Base-by-base conservation (phyloP, 768 basidiomycete genomes). In the Galerina sulciceps region DNA sequence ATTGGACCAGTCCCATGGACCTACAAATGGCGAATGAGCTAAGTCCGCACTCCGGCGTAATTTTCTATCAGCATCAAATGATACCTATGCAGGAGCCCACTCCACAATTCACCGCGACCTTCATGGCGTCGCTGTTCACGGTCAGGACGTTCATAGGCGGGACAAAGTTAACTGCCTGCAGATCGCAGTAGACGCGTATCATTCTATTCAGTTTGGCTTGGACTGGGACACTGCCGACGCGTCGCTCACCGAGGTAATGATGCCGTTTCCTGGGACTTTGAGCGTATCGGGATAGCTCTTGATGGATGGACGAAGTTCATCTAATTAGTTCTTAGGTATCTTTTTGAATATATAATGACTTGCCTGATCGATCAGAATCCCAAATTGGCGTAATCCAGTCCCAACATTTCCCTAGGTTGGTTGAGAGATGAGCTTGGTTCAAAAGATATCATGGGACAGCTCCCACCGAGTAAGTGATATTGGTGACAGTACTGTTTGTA, bases 311-410 rank as follows among this genome's bases (percentile, higher is more conserved):
- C 17, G 22, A 36, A 56, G 2, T 45, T 54, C 18, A 44, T 14
- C 8, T 8, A 20, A 18, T 38, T 3, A 20, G 22, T 45, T 20
- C 26, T 20, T 45, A 51, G 36, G 17, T 1, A 3, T 34, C 36
- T 26, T 34, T 49, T 13, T n/a, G 1, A 41, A 41, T 3, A 23
- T 6, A 11, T 22, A 51, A 20, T 15, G 20, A 55, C 72, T 18
- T 55, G 79, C 82, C 71, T 86, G 84, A 65, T 86, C 83, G 36
- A 90, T 86, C 59, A 90, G 51, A 0, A 89, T 71, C 34, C 87
- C 88, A 56, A 81, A 89, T 31, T 67, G 17, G 1, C 71, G 73
- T 9, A 81, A 73, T 10, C 81, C 81, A 9, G 69, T 80, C 2
- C 79, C 85, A 13, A 76, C 82, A 67, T 89, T 88, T 36, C 76